Evolutionary conservation across 108 stramenopile species (phyloP).

Genomic region (Cyclotella cryptica): DNA sequence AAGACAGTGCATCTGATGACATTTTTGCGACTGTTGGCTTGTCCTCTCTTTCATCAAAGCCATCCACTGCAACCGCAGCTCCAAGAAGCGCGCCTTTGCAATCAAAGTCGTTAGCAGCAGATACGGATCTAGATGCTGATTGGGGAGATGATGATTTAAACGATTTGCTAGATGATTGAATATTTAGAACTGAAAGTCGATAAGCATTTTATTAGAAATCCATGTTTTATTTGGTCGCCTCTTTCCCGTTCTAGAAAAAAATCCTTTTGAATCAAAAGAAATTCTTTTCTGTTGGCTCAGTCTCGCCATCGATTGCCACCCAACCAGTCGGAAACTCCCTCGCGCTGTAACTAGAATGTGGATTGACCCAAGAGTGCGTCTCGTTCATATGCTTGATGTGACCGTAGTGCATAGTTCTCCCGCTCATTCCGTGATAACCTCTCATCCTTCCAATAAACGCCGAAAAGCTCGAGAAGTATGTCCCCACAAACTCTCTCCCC

Average conservation of each 20-base stretch:
- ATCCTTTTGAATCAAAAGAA: slow-evolving; percentile 51
- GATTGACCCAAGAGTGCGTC: slow-evolving; percentile 65
- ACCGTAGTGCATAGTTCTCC: slow-evolving; percentile 72
- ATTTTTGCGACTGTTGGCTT: slow-evolving; percentile 53
- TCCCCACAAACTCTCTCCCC: slow-evolving; percentile 82
- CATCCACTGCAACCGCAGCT: slow-evolving; percentile 8
- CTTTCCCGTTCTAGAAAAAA: too few species aligned
- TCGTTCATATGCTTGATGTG: slow-evolving; percentile 52
- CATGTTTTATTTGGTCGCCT: not conserved
- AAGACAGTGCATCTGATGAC: slow-evolving; percentile 24
- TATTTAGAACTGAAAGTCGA: not conserved
- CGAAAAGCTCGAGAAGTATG: slow-evolving; percentile 81
- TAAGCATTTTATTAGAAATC: not conserved
- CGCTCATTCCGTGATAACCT: slow-evolving; percentile 61
- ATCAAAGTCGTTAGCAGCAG: slow-evolving; percentile 24
- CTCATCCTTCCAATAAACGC: slow-evolving; percentile 76
- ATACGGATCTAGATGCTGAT: slow-evolving; percentile 31
- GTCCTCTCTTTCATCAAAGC: slow-evolving; percentile 24
- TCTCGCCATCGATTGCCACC: slow-evolving; percentile 80
- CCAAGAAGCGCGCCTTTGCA: slow-evolving; percentile 28
- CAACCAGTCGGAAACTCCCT: slow-evolving; percentile 80
- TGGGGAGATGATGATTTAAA: slow-evolving; percentile 51
- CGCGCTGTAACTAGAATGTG: slow-evolving; percentile 62
- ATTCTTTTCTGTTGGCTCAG: slow-evolving; percentile 53
- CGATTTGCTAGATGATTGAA: slow-evolving; percentile 47